phyloP scores from a whole-genome alignment of 2,329 filamentous ascomycete genomes.

The Claviceps paspali region DNA sequence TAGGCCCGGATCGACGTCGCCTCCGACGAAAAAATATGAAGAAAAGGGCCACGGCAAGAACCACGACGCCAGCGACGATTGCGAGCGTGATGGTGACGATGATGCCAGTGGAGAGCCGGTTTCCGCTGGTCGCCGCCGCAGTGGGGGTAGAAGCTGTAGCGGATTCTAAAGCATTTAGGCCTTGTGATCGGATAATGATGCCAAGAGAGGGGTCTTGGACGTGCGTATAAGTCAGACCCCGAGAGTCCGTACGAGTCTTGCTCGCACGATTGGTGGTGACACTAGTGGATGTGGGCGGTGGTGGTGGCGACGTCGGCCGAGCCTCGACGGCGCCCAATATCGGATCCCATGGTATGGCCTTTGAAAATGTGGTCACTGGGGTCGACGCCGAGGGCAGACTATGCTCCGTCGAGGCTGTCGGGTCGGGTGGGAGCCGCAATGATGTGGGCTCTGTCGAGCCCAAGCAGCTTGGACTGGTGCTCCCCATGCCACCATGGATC shows the following conservation, averaged over 20 bases:
- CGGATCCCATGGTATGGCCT: neutral
- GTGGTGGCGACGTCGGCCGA: neutral
- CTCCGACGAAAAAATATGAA: neutral
- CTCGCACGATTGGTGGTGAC: neutral
- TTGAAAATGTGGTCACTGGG: neutral
- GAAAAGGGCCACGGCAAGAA: neutral
- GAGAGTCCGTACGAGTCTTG: neutral
- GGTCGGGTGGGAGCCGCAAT: neutral
- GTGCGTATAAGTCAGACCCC: neutral
- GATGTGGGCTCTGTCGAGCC: neutral
- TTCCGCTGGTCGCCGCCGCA: neutral
- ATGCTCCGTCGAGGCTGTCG: neutral
- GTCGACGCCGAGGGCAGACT: neutral
- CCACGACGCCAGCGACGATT: neutral
- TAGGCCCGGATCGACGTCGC: neutral
- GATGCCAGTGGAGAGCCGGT: neutral
- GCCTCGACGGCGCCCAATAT: neutral
- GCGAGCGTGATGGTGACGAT: constrained; percentile 2
- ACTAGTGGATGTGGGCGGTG: neutral
- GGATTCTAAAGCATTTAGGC: neutral
- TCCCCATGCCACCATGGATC: neutral
- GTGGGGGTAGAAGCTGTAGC: neutral
- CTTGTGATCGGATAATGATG: neutral
- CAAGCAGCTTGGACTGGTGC: neutral
- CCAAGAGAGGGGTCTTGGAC: constrained; percentile 2